Evolutionary conservation across 1,284 basidiomycete genomes (phyloP).

Genomic region (Thelephora terrestris): DNA sequence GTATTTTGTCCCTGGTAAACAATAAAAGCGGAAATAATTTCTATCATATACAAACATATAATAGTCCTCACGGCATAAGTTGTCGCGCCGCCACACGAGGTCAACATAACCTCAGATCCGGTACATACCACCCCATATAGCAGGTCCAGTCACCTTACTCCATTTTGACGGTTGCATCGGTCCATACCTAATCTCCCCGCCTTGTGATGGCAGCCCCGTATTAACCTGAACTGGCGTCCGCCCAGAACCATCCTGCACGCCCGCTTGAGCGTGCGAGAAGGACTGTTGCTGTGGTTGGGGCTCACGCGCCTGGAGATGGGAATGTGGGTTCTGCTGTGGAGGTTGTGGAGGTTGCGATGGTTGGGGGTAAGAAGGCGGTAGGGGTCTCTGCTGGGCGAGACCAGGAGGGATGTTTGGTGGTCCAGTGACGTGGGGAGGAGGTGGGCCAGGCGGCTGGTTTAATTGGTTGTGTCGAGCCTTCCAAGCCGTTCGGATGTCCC

Average conservation of each 20-base stretch:
- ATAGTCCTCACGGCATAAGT: too few relatives aligned
- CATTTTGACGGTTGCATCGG: conserved; percentile 49
- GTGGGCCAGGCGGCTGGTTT: conserved; percentile 9
- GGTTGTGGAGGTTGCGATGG: conserved; percentile 3
- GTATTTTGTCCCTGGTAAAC: too few relatives aligned
- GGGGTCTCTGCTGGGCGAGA: conserved; percentile 7
- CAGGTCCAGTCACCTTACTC: conserved; percentile 66
- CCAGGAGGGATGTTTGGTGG: conserved; percentile 1
- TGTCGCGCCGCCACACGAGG: too few relatives aligned
- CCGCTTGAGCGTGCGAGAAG: conserved; percentile 4
- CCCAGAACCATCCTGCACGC: not conserved
- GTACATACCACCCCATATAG: conserved; percentile 49
- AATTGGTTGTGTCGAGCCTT: conserved; percentile 45
- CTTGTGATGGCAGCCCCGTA: conserved; percentile 5
- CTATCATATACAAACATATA: too few relatives aligned
- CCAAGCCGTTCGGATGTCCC: conserved; percentile 57
- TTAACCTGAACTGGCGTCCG: not conserved
- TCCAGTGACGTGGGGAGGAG: conserved; percentile 13
- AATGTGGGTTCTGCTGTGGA: not conserved
- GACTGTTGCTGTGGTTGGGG: not conserved
- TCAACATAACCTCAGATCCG: conserved; percentile 21
- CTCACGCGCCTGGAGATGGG: not conserved
- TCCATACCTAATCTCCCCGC: conserved; percentile 45
- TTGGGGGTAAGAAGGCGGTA: conserved; percentile 13
- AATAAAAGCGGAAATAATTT: too few relatives aligned